A percentile compares a stretch with the other conserved stretches of the same genome.
These are phyloP conservation scores for Cotoneaster glaucophyllus DNA, from an alignment of 306 rosid genomes.

Conservation along the genomic window DNA sequence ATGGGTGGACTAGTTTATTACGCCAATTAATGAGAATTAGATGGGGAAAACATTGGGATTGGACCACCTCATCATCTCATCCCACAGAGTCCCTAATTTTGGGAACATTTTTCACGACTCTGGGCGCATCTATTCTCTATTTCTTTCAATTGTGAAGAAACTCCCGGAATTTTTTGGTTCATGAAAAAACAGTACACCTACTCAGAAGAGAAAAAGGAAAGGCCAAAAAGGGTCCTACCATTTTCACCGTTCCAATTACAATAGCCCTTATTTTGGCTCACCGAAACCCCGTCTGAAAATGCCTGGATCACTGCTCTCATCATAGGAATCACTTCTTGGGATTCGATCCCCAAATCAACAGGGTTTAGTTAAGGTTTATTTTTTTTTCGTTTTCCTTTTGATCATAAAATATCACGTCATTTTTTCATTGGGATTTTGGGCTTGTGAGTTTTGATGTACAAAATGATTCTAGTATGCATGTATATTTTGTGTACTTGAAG, in stretches of 20 bases:
- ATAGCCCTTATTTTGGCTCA: background rate
- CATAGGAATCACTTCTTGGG: conserved; percentile 46
- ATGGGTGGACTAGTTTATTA: conserved; percentile 61
- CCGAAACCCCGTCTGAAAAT: conserved; percentile 53
- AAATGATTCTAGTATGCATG: too few species aligned
- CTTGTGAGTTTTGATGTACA: background rate
- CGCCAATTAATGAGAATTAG: conserved; percentile 61
- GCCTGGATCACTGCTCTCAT: conserved; percentile 57
- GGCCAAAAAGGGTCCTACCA: background rate
- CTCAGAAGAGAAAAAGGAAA: background rate
- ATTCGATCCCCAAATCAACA: conserved; percentile 35
- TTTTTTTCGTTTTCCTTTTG: background rate
- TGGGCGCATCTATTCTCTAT: conserved; percentile 29
- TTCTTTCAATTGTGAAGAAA: background rate
- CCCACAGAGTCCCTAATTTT: conserved; percentile 49
- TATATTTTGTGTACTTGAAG: conserved; percentile 8
- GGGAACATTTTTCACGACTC: conserved; percentile 35
- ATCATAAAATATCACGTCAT: background rate
- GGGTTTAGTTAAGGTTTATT: background rate
- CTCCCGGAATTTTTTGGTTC: background rate
- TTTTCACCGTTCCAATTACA: conserved; percentile 6
- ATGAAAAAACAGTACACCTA: background rate
- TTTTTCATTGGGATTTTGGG: background rate
- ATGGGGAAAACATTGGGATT: conserved; percentile 28
- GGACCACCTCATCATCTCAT: conserved; percentile 90